Base-by-base conservation (phyloP, 2,329 filamentous ascomycete genomes). In the Curvularia verruculosa region DNA sequence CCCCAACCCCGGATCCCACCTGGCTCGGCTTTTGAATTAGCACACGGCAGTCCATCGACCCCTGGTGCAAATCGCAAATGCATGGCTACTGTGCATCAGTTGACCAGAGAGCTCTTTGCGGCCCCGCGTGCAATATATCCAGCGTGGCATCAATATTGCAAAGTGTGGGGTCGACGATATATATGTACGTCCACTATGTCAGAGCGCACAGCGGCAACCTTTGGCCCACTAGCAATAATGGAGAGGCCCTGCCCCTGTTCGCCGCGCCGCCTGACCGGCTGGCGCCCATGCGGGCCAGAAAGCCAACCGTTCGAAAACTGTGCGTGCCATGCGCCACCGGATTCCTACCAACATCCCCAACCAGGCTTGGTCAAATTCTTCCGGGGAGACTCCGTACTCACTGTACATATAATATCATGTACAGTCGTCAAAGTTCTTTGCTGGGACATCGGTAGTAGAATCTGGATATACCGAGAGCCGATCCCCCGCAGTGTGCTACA, bases 401-500 rank as follows among this genome's bases (percentile, higher is more conserved):
- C 3, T 12, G 10, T 12, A 5, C 12, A 54, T 37, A 21, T 23
- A 13, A 19, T 23, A 8, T 4, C n/a, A 8, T 23, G 28, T 49
- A 36, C 29, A 12, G 12, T n/a, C 34, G 29, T 31, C 24, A 19
- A 34, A 24, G 39, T 41, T 7, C 48, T 8, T 13, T 31, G 26
- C 24, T 21, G 26, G 26, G 18, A 21, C 10, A 10, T 26, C 34
- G 19, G 36, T 40, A 45, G 43, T 21, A 29, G 13, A 54, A 36
- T 28, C n/a, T 18, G 28, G 26, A 34, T n/a, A 50, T 54, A 21
- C 47, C 48, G 37, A 61, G 52, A 69, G 65, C 52, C 65, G 68
- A 66, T 73, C 63, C 68, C 68, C 68, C 63, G 66, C 67, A 71
- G 19, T 61, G 52, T 52, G 40, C 45, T 23, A 56, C 64, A 61